These are phyloP conservation scores for Rossbeevera mucosa DNA, from an alignment of 768 basidiomycete species.

Conservation along the genomic window DNA sequence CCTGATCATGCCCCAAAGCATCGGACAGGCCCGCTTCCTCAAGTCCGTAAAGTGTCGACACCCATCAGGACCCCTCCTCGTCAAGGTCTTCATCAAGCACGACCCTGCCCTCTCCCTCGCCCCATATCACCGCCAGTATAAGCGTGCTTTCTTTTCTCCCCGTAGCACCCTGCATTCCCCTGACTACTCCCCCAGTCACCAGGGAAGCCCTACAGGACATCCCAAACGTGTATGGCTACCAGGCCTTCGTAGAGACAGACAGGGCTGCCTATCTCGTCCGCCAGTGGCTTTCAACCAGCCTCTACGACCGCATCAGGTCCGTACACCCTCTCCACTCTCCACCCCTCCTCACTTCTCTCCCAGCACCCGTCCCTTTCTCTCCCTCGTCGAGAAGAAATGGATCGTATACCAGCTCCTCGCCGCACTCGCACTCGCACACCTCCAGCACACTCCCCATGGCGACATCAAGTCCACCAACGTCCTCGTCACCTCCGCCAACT, in stretches of 20 bases:
- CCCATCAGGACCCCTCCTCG: slow-evolving; percentile 74
- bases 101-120: slow-evolving; percentile 79
- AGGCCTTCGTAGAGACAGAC: slow-evolving; percentile 89
- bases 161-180: accelerated
- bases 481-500: slow-evolving; percentile 93
- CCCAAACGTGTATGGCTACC: slow-evolving; percentile 85
- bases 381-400: slow-evolving; percentile 94
- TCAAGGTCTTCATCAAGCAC: slow-evolving; percentile 95
- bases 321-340: slow-evolving; percentile 15
- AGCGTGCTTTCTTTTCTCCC: slow-evolving; percentile 48
- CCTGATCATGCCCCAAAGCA: slow-evolving; percentile 10
- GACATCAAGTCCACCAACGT: slow-evolving; percentile 98
- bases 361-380: slow-evolving; percentile 94
- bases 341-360: background rate
- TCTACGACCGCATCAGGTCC: slow-evolving; percentile 97
- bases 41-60: slow-evolving; percentile 90
- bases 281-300: slow-evolving; percentile 90
- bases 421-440: slow-evolving; percentile 76
- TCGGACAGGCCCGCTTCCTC: slow-evolving; percentile 35
- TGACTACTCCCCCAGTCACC: slow-evolving; percentile 52
- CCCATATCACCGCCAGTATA: slow-evolving; percentile 71
- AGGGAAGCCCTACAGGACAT: slow-evolving; percentile 80
- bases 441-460: slow-evolving; percentile 89
- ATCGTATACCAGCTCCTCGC: slow-evolving; percentile 90
- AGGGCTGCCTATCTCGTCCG: slow-evolving; percentile 93